A percentile compares a stretch with the other conserved stretches of the same genome.
Evolutionary conservation across 345 rosid species (phyloP).

Genomic region (Cardamine occulta): DNA sequence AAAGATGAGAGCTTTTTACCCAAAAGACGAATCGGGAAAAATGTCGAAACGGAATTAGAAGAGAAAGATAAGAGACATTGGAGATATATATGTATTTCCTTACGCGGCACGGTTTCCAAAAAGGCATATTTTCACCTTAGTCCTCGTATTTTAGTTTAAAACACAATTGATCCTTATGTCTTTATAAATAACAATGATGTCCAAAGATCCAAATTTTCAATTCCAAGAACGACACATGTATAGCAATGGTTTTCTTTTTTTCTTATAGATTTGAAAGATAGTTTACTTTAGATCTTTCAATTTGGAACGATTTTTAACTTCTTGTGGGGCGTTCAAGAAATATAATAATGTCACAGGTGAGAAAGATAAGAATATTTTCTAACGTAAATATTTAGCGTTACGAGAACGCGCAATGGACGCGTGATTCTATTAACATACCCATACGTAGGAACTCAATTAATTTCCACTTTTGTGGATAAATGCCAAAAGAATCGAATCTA

Average conservation of each 20-base stretch:
- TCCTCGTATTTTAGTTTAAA: conserved; percentile 2
- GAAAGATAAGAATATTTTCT: not conserved
- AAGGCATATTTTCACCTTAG: not conserved
- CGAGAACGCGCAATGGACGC: conserved; percentile 34
- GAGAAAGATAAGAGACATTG: not conserved
- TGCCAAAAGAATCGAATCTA: conserved; percentile 32
- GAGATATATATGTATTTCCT: conserved; percentile 23
- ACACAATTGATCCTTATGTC: not conserved
- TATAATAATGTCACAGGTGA: not conserved
- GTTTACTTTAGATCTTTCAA: no score
- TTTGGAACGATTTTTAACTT: not conserved
- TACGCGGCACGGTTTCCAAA: conserved; percentile 34
- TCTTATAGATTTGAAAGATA: not conserved
- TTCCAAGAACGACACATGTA: not conserved
- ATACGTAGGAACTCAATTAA: not conserved
- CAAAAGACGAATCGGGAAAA: conserved; percentile 4
- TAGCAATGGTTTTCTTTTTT: not conserved
- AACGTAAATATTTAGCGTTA: conserved; percentile 30
- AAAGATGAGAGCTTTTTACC: conserved; percentile 19
- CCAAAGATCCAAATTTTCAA: not conserved
- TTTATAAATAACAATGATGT: not conserved
- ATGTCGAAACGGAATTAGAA: conserved; percentile 27
- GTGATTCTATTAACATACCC: conserved; percentile 12
- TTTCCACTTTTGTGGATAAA: conserved; percentile 2
- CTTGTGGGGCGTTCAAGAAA: not conserved